A percentile compares a stretch with the other conserved stretches of the same genome.
Evolutionary conservation across 2,329 filamentous ascomycete genomes (phyloP).

Genomic region (Hypoxylon sp.): DNA sequence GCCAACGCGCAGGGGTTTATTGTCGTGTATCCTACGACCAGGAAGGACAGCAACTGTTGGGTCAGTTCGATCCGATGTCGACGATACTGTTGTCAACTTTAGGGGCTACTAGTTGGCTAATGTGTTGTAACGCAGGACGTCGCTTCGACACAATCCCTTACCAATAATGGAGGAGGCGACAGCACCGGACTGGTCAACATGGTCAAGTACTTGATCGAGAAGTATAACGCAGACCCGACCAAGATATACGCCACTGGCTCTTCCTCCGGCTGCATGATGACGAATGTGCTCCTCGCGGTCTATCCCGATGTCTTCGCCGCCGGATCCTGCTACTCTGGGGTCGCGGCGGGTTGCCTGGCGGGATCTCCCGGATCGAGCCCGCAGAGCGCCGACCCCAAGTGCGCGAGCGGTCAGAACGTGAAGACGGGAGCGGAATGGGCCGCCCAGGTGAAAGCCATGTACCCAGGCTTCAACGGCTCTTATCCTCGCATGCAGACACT

Average conservation of each 20-base stretch:
- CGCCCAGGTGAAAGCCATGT: conserved; percentile 47
- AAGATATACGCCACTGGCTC: conserved; percentile 42
- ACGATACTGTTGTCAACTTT: background rate
- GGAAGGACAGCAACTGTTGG: conserved; percentile 42
- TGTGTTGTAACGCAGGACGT: conserved; percentile 31
- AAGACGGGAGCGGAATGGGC: conserved; percentile 41
- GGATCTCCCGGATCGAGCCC: conserved; percentile 40
- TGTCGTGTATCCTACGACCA: conserved; percentile 40
- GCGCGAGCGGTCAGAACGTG: conserved; percentile 54
- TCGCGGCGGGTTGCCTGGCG: conserved; percentile 55
- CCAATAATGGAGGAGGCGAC: conserved; percentile 40
- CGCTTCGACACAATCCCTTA: conserved; percentile 36
- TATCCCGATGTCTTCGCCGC: conserved; percentile 62
- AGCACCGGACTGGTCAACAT: conserved; percentile 44
- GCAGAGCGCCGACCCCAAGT: conserved; percentile 49
- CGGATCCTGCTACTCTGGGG: conserved; percentile 58
- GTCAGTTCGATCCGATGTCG: conserved; percentile 8
- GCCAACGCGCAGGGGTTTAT: conserved; percentile 41
- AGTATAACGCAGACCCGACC: conserved; percentile 40
- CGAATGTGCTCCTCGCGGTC: conserved; percentile 55
- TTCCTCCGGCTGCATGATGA: conserved; percentile 46
- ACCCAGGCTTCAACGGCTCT: conserved; percentile 56
- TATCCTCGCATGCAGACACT: conserved; percentile 62
- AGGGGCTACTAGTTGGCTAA: conserved; percentile 5
- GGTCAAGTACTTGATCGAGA: conserved; percentile 41